phyloP scores from a whole-genome alignment of 345 rosid genomes.

The Lumnitzera littorea region DNA sequence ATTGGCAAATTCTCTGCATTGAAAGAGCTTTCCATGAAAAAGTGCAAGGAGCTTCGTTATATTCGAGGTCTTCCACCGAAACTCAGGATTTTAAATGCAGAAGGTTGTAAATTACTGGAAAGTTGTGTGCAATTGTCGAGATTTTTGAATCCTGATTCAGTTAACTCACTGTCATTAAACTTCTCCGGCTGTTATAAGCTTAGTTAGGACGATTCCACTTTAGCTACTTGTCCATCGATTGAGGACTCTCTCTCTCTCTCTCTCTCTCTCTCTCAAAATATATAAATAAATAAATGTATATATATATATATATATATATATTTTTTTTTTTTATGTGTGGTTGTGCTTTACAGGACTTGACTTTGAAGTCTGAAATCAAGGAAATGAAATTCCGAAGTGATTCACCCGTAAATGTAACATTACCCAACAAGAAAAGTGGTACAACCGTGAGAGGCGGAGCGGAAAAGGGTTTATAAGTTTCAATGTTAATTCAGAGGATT shows the following conservation, averaged over 20 bases:
- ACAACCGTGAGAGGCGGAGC: background rate
- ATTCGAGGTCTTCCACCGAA: conserved; percentile 1
- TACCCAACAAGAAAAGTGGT: too few species aligned
- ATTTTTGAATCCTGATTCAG: background rate
- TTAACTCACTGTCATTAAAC: background rate
- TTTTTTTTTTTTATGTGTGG: background rate
- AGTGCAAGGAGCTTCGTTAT: conserved; percentile 9
- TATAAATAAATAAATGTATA: background rate
- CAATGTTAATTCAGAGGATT: background rate
- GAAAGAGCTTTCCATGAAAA: background rate
- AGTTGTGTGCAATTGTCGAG: background rate
- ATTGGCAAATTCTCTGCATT: background rate
- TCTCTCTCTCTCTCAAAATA: background rate
- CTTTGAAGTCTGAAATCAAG: conserved; percentile 2
- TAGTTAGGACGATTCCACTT: background rate
- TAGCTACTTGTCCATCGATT: background rate
- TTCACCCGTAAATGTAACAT: too few species aligned
- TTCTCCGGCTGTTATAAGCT: conserved; percentile 2
- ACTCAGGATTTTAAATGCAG: background rate
- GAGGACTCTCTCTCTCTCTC: background rate
- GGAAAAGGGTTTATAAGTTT: background rate
- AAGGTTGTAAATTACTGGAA: background rate
- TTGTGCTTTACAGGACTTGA: background rate
- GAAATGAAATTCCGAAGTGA: conserved; percentile 8
- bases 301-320: background rate